These are phyloP conservation scores for Actinidia arguta DNA, from an alignment of 179 eudicot genomes.

Conservation along the genomic window DNA sequence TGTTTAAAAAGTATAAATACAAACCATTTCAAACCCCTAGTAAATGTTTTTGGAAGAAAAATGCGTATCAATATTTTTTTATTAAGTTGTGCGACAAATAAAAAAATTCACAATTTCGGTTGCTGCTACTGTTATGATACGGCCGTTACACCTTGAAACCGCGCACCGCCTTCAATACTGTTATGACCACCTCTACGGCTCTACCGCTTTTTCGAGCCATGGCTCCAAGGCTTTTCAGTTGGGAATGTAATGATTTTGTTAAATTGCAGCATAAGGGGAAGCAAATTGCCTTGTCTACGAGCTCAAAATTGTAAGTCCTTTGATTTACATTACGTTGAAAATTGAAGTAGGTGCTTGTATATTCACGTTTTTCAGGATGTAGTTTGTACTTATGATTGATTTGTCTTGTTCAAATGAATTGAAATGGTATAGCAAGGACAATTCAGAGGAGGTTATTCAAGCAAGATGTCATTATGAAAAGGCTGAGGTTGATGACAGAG, in stretches of 20 bases:
- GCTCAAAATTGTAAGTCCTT: not conserved
- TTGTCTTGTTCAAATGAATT: not conserved
- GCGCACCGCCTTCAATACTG: too few species aligned
- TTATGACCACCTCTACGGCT: too few species aligned
- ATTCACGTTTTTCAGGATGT: not conserved
- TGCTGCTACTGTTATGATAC: too few species aligned
- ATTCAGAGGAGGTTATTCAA: slow-evolving; percentile 23
- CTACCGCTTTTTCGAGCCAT: too few species aligned
- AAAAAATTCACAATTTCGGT: too few species aligned
- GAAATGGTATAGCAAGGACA: not conserved
- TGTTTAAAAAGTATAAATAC: too few species aligned
- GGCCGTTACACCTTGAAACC: too few species aligned
- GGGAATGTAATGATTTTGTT: not conserved
- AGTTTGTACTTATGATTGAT: not conserved
- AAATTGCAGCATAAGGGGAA: not conserved
- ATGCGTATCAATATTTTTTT: too few species aligned
- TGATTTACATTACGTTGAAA: not conserved
- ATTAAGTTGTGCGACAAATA: too few species aligned
- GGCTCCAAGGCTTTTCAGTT: too few species aligned
- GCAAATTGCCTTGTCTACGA: not conserved
- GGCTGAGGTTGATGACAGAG: slow-evolving; percentile 34
- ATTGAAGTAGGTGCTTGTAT: not conserved
- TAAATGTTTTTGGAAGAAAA: too few species aligned
- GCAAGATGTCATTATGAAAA: slow-evolving; percentile 33
- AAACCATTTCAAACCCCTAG: too few species aligned